Base-by-base conservation (phyloP, 75 land plant genomes). In the Selaginella tamariscina region DNA sequence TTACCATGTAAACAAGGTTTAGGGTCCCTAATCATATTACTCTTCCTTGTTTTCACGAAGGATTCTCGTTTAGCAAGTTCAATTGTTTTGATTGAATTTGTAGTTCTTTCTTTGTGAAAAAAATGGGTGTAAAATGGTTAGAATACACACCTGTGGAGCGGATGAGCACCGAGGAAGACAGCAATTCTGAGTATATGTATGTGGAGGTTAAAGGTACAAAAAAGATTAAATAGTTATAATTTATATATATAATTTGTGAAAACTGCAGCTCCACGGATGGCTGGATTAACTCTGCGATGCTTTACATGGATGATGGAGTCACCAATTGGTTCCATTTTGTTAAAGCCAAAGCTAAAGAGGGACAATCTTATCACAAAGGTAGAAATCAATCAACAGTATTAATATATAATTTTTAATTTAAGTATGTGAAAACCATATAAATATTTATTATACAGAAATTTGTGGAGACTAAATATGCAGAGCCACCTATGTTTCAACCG, bases 341-440 rank as follows among this genome's bases (percentile, higher is more conserved):
- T 84, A 32, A 13, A 79, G 24, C 85, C 82, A 71, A 63, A 86
- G 30, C 64, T 91, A 70, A 82, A 82, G 80, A 76, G 65, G 55
- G 80, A 79, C 56, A 91, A 91, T 79, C 68, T 83, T 18, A 76
- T 91, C 32, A 82, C 83, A 54, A 81, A 86, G 93, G 97, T 91
- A 77, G 27, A 28, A 11, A 13, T 32, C 27, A 5, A 39, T 39
- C 5, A 15, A 5, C 15, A 5, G 49, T 39, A 5, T 39, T 39
- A 15, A n/a, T n/a, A n/a, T n/a, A n/a, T n/a, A n/a, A n/a, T n/a
- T n/a, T n/a, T n/a, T n/a, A n/a, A n/a, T n/a, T n/a, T n/a, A n/a
- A n/a, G n/a, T n/a, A n/a, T n/a, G n/a, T n/a, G n/a, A n/a, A n/a
- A n/a, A n/a, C n/a, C 15, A 15, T 39, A 15, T 39, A 5, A 15